Percentiles rank a stretch among this genome's conserved stretches.
Conservation (phyloP, 495 filamentous ascomycete genomes). For the Amniculicola lignicola region DNA sequence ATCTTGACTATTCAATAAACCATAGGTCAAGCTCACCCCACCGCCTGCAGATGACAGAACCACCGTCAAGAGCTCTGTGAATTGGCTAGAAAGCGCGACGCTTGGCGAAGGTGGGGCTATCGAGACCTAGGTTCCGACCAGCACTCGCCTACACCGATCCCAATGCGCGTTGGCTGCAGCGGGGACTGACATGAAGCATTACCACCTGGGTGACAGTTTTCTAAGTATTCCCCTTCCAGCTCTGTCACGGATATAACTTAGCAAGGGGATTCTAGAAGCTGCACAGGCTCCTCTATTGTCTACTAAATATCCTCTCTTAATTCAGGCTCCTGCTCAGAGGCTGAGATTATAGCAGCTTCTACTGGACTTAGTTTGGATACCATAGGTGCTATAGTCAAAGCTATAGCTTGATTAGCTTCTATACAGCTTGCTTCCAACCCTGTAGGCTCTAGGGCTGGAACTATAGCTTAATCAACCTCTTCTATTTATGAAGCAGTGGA, state of each 20-base stretch:
- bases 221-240: neutral
- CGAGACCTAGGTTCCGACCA: too few relatives aligned
- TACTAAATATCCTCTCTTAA: constrained; percentile 3
- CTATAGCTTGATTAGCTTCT: constrained; percentile 3
- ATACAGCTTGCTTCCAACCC: constrained; percentile 2
- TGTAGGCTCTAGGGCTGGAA: neutral
- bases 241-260: neutral
- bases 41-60: too few relatives aligned
- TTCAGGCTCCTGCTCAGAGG: constrained; percentile 5
- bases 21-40: too few relatives aligned
- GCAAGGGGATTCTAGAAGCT: constrained; percentile 4
- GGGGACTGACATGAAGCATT: neutral
- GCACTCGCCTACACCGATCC: too few relatives aligned
- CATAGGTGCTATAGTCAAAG: neutral
- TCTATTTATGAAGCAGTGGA: neutral
- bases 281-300: constrained; percentile 4
- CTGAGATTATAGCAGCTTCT: constrained; percentile 5
- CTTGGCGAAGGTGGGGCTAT: too few relatives aligned
- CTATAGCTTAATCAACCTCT: constrained; percentile 1
- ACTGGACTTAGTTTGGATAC: constrained; percentile 1
- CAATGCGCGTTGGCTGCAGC: too few relatives aligned
- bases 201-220: neutral
- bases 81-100: too few relatives aligned
- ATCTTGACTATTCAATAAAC: too few relatives aligned
- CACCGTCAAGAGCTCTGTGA: too few relatives aligned